Evolutionary conservation across 202 grass and related monocot genomes (phyloP), one percentile per base, ranked within the genome.

Genomic region (Musa balbisiana): DNA sequence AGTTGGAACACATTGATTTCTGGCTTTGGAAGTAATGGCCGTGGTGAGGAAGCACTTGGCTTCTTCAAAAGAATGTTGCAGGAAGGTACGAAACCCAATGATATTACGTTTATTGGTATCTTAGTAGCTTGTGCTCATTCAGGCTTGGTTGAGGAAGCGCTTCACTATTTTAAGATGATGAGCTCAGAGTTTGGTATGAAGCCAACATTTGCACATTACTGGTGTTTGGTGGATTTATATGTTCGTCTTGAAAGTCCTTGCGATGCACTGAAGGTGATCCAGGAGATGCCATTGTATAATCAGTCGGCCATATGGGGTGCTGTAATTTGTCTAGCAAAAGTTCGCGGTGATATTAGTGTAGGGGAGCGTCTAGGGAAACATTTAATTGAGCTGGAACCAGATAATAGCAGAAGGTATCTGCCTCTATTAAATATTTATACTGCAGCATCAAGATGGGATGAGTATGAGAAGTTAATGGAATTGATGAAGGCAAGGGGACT

Each of bases 351-450:
- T 78, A 76, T 87, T 76, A 82, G 75, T 25, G 65, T 80, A 5
- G 71, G 80, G 19, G 84, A 87, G 62, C 74, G 51, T 64, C 78
- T 83, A 25, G 80, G 80, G 24, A 80, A 78, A 69, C 67, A 68
- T 50, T 73, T 82, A 53, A 82, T 86, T 14, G 79, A 82, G 62
- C 78, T 86, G 69, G 79, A 86, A 51, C 84, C 84, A 33, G 53
- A 79, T 67, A 86, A 86, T 75, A 82, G 79, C 25, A 86, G 25
- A 56, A 78, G 79, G 73, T 86, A 86, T 62, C 9, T 75, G 19
- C 84, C 79, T 54, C 72, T 86, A 27, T 25, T 79, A 10, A 86
- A 86, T 82, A 55, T 86, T 72, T 86, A 86, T 69, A 79, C 79
- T 10, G 79, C 79, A 49, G 73, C 84, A 53, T 78, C 79, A 17